A percentile compares a stretch with the other conserved stretches of the same genome.
Conservation (phyloP, 805 yeast genomes). For the Yarrowia yakushimensis region DNA sequence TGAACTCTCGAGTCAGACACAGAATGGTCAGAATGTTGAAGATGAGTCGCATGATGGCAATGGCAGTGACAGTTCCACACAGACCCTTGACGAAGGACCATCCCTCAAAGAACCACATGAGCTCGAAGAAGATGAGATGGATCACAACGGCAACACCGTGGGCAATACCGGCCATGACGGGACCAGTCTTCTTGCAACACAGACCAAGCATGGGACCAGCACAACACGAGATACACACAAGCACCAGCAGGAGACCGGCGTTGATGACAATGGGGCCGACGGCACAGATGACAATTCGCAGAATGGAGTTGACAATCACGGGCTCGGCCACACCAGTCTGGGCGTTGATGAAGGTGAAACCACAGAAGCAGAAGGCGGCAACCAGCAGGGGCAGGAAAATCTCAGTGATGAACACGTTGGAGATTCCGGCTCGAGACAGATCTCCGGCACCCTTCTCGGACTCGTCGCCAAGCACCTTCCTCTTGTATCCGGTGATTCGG, state of each 20-base stretch:
- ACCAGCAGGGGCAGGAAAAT: conserved; percentile 66
- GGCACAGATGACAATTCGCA: conserved; percentile 58
- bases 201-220: conserved; percentile 93
- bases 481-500: conserved; percentile 86
- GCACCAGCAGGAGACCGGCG: conserved; percentile 74
- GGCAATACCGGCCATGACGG: conserved; percentile 91
- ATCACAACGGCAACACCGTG: conserved; percentile 91
- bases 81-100: conserved; percentile 84
- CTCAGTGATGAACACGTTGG: conserved; percentile 77
- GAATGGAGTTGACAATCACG: conserved; percentile 51
- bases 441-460: conserved; percentile 67
- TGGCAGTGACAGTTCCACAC: conserved; percentile 77
- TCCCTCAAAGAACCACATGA: conserved; percentile 96
- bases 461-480: conserved; percentile 59
- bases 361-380: conserved; percentile 64
- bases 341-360: conserved; percentile 77
- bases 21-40: conserved; percentile 78
- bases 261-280: conserved; percentile 89
- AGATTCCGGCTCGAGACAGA: conserved; percentile 69
- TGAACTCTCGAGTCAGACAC: conserved; percentile 89
- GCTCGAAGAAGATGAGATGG: conserved; percentile 83
- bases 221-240: conserved; percentile 87
- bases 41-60: conserved; percentile 81
- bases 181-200: conserved; percentile 96
- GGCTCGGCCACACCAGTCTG: conserved; percentile 68